A percentile compares a stretch with the other conserved stretches of the same genome.
Evolutionary conservation across 495 filamentous ascomycete species (phyloP).

Genomic region (Xeromyces bisporus): DNA sequence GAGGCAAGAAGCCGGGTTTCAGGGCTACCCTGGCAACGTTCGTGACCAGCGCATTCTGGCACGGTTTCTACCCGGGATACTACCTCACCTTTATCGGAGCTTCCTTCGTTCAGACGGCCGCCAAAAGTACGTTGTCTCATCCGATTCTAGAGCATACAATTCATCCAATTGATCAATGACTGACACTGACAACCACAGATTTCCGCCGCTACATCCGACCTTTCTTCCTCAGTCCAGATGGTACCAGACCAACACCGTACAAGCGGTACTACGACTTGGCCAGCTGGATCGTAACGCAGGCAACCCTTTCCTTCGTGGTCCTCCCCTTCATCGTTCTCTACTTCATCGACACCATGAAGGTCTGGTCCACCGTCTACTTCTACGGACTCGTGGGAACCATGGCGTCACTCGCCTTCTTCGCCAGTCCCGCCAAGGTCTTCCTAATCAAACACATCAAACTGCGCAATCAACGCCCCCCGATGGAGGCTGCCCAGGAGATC

Average conservation of each 20-base stretch:
- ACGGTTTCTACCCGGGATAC: conserved; percentile 94
- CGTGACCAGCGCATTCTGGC: conserved; percentile 87
- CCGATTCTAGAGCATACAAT: not conserved
- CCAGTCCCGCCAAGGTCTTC: conserved; percentile 51
- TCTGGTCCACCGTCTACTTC: conserved; percentile 82
- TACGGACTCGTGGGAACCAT: conserved; percentile 58
- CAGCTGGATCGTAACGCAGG: conserved; percentile 65
- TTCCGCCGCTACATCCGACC: conserved; percentile 79
- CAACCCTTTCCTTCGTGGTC: conserved; percentile 64
- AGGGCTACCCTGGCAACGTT: conserved; percentile 90
- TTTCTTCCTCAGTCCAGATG: conserved; percentile 72
- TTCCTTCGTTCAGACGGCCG: conserved; percentile 76
- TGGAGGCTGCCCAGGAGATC: conserved; percentile 13
- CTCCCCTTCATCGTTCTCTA: conserved; percentile 70
- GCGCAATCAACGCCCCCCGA: conserved; percentile 24
- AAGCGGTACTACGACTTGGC: conserved; percentile 80
- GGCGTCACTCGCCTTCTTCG: conserved; percentile 54
- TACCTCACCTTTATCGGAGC: conserved; percentile 82
- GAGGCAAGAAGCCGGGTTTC: conserved; percentile 93
- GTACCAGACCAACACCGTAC: conserved; percentile 41
- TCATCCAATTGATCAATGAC: not conserved
- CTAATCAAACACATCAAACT: conserved; percentile 43
- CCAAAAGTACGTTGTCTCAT: conserved; percentile 61
- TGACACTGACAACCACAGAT: conserved; percentile 33
- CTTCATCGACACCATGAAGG: conserved; percentile 44